A percentile compares a stretch with the other conserved stretches of the same genome.
Evolutionary conservation across 768 basidiomycete species (phyloP).

Genomic region (Heimioporus sp.): DNA sequence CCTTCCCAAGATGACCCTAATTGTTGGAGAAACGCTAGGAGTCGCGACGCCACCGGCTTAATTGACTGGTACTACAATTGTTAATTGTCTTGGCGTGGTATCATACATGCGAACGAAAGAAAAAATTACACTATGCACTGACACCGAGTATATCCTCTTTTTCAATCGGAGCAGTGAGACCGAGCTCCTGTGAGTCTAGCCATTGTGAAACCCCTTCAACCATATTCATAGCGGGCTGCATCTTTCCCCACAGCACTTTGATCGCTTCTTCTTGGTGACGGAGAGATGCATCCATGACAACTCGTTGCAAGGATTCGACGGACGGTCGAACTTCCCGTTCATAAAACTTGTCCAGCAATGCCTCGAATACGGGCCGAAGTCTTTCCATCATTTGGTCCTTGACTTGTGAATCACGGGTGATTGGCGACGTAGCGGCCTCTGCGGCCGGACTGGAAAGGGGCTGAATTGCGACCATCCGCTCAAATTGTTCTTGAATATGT

Average conservation of each 20-base stretch:
- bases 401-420: conserved; percentile 1
- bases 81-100: conserved; percentile 1
- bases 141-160: background rate
- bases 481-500: conserved; percentile 17
- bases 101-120: conserved; percentile 12
- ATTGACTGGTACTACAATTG: background rate
- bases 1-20: background rate
- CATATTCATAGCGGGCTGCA: conserved; percentile 32
- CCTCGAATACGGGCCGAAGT: conserved; percentile 19
- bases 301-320: conserved; percentile 10
- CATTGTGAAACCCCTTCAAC: conserved; percentile 29
- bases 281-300: conserved; percentile 11
- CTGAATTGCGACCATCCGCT: conserved; percentile 11
- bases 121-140: background rate
- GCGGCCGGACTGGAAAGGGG: background rate
- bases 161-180: conserved; percentile 16
- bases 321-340: conserved; percentile 20
- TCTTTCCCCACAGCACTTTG: conserved; percentile 23
- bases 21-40: no score
- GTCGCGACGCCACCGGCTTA: no score
- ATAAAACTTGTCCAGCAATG: conserved; percentile 21
- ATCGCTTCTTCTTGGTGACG: conserved; percentile 22
- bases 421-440: background rate
- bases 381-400: conserved; percentile 13
- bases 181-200: conserved; percentile 29